These are phyloP conservation scores for Lenwebbia sp. DNA, from an alignment of 345 rosid species.

Conservation along the genomic window DNA sequence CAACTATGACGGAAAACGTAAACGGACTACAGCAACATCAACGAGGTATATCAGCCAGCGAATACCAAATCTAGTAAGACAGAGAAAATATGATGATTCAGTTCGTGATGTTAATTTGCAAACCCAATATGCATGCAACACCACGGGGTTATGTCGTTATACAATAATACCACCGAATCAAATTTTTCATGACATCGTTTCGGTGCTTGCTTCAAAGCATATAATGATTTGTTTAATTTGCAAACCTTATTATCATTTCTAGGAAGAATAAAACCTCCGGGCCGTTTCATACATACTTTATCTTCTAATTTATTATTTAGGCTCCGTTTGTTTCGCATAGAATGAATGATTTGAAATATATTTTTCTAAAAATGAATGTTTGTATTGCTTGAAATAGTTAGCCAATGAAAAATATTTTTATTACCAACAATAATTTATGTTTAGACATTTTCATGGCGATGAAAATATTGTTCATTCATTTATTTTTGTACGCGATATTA, in stretches of 20 bases:
- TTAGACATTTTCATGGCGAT: background rate
- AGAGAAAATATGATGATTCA: background rate
- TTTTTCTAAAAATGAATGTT: rapidly evolving
- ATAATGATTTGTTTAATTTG: background rate
- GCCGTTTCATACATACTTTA: background rate
- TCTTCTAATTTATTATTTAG: background rate
- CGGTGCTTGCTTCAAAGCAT: background rate
- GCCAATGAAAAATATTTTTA: background rate
- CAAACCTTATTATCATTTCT: background rate
- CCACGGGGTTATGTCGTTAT: no score
- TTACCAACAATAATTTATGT: background rate
- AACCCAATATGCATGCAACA: no score
- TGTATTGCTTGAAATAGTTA: background rate
- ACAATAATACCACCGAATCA: background rate
- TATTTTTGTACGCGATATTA: background rate
- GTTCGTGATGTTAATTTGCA: no score
- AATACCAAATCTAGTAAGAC: rapidly evolving
- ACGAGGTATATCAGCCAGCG: background rate
- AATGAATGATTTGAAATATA: background rate
- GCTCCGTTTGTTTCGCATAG: background rate
- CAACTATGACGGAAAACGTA: background rate
- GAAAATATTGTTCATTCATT: background rate
- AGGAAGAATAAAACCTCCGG: background rate
- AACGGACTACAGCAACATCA: rapidly evolving
- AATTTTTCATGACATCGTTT: background rate